Percentiles rank a stretch among this genome's conserved stretches.
Evolutionary conservation across 2,329 filamentous ascomycete species (phyloP).

Genomic region (Talaromyces sp.): DNA sequence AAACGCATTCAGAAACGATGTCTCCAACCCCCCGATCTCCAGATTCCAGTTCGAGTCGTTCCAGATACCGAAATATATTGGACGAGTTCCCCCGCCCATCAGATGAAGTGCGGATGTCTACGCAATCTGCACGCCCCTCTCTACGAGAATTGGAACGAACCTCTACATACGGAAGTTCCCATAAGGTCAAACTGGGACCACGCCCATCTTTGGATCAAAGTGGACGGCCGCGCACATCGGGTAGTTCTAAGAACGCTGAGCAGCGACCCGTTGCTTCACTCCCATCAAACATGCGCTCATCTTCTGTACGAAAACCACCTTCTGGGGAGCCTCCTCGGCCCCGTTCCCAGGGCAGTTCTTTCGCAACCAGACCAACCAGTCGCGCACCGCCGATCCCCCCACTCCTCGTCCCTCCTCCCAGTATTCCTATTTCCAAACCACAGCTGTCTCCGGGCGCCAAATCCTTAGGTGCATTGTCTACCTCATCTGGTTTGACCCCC

Average conservation of each 20-base stretch:
- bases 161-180: constrained; percentile 35
- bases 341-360: constrained; percentile 47
- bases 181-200: constrained; percentile 85
- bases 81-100: constrained; percentile 41
- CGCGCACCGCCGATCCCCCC: constrained; percentile 42
- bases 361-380: constrained; percentile 32
- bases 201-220: constrained; percentile 70
- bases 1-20: constrained; percentile 17
- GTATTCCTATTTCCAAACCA: constrained; percentile 36
- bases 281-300: constrained; percentile 76
- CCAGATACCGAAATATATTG: constrained; percentile 30
- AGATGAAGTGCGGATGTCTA: constrained; percentile 41
- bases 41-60: constrained; percentile 27
- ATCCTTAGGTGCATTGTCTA: constrained; percentile 50
- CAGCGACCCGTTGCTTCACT: constrained; percentile 76
- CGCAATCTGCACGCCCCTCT: constrained; percentile 48
- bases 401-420: constrained; percentile 42
- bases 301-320: constrained; percentile 53
- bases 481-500: constrained; percentile 67
- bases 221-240: constrained; percentile 63
- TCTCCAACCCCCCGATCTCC: constrained; percentile 24
- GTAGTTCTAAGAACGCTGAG: constrained; percentile 50
- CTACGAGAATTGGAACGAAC: constrained; percentile 48
- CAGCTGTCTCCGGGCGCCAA: constrained; percentile 43
- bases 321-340: constrained; percentile 48